phyloP scores from a whole-genome alignment of 768 basidiomycete species.

The Podaxis carcinomalis region DNA sequence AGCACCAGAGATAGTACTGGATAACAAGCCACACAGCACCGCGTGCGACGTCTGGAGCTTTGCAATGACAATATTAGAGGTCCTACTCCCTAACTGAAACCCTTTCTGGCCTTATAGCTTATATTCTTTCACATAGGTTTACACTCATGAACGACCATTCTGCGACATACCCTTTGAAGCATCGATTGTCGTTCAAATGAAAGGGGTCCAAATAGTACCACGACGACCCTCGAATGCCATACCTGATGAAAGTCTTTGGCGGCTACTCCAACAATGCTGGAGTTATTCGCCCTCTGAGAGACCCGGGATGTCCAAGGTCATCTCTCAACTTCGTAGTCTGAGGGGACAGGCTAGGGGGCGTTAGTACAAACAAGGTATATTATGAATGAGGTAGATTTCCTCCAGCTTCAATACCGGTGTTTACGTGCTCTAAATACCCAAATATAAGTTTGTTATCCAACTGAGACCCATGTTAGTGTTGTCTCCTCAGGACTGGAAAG shows the following conservation, averaged over 20 bases:
- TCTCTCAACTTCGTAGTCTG: neutral
- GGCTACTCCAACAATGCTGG: neutral
- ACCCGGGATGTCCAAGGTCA: neutral
- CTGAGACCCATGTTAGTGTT: too few relatives aligned
- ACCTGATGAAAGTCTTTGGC: neutral
- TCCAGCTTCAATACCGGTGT: too few relatives aligned
- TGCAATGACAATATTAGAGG: neutral
- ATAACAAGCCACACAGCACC: neutral
- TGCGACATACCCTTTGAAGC: neutral
- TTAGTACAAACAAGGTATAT: neutral
- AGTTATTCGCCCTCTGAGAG: neutral
- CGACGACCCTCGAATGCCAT: neutral
- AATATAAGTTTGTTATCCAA: too few relatives aligned
- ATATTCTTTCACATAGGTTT: neutral
- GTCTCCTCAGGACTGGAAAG: too few relatives aligned
- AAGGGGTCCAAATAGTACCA: neutral
- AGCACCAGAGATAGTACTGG: neutral
- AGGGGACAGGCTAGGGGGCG: neutral
- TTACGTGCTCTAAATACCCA: too few relatives aligned
- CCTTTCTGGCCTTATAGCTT: neutral
- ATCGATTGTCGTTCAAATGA: neutral
- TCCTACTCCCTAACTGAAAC: neutral
- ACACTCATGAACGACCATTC: neutral
- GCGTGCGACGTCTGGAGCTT: conserved; percentile 4
- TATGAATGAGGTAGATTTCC: neutral